Evolutionary conservation across 768 basidiomycete genomes (phyloP), one percentile per base, ranked within the genome.

Genomic region (Russula lepida): DNA sequence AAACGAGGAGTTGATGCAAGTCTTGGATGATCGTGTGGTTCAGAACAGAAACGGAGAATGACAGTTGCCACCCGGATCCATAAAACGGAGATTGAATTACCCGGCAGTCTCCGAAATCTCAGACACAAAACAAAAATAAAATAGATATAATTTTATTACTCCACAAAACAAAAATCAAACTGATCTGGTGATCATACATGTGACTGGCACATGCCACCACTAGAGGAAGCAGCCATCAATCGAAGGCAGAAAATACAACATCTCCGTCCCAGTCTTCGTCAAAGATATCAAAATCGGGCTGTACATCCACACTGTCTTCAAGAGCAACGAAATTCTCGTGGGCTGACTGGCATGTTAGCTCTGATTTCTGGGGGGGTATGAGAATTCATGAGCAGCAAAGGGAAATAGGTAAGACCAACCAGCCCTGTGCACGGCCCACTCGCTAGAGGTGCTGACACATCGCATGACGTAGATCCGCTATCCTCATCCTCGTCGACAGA

Each of bases 181-280:
- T 15, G 56, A 35, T 27, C 48, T 23, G 25, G 19, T 44, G 51
- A 23, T 43, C 21, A 53, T 6, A 56, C 41, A 27, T 37, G 15
- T 37, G 35, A n/a, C 41, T 44, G 49, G 46, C 60, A 61, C 41
- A 56, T 37, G 27, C 23, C 8, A 39, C 21, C 6, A 30, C 15
- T 25, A 35, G 15, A 13, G 11, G 30, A 48, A 19, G 13, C 28
- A 51, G 46, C 48, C 47, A 21, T 61, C 52, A 63, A 25, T 63
- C 52, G 17, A 54, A 54, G 52, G 30, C 25, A 28, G 54, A 39
- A 8, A 58, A 48, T 57, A 63, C 35, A 33, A 13, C 19, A 28
- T 55, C 41, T 27, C n/a, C 53, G n/a, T 54, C 52, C n/a, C 5
- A 28, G 15, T 63, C 60, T 30, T 62, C 52, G 11, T 57, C 56